Base-by-base conservation (phyloP, 176 grass and related monocot species). In the Carex scoparia region DNA sequence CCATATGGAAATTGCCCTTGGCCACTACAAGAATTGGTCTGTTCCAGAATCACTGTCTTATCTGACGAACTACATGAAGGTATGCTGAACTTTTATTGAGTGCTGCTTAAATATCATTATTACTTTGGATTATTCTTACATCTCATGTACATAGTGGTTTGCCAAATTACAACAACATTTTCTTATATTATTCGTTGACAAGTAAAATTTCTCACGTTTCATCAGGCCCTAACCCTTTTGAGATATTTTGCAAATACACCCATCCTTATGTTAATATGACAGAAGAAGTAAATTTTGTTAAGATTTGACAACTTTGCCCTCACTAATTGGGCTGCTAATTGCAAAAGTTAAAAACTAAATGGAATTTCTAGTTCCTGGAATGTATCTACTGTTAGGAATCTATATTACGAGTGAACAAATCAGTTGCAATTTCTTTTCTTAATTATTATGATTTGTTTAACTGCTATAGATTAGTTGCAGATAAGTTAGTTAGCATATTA, bases 21-120 rank as follows among this genome's bases (percentile, higher is more conserved):
- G 90, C 38, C 96, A 95, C 71, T 98, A 94, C 82, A 98, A 95
- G 78, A 94, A 91, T 81, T 98, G 96, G 96, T 91, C 91, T 64
- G 88, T 98, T 90, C 96, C 90, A 35, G 91, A 98, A 69, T 85
- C 88, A 81, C 87, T 95, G 68, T 40, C 88, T 83, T 87, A 94
- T 89, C 86, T 94, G 32, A 94, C 74, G 86, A 73, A 72, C 61
- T 98, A 95, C 81, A 95, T 91, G 96, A 95, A 95, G 93, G 93
- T 95, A 89, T 35, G 49, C 9, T 9, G 18, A 68, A 10, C 15
- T 83, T 49, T 12, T 64, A 30, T 66, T 76, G 4, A 16, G 4
- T 16, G 19, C n/a, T 18, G 12, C 9, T 32, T 63, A 9, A 63
- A 69, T 8, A 4, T 19, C 2, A 77, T 49, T 15, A 31, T 32